Evolutionary conservation across 306 rosid genomes (phyloP).

Genomic region (Argentina anserina): DNA sequence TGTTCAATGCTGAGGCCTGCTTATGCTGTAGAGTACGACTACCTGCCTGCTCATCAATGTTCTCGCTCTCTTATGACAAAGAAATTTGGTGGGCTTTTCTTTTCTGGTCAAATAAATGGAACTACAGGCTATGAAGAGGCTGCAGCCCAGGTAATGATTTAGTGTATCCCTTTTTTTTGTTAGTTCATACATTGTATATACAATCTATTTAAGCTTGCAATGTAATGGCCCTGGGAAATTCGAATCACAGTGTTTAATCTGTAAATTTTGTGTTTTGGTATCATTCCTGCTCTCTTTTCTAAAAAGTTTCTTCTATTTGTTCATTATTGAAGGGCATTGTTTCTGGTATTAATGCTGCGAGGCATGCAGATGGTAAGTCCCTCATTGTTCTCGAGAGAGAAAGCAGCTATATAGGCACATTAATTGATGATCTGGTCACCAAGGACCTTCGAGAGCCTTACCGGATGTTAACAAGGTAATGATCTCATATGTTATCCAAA

Average conservation of each 20-base stretch:
- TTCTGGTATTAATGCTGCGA: constrained; percentile 93
- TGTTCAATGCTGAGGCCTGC: constrained; percentile 99
- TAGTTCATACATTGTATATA: constrained; percentile 5
- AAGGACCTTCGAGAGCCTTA: constrained; percentile 68
- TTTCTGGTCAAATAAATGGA: constrained; percentile 98
- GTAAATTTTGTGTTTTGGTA: constrained; percentile 10
- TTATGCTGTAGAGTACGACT: constrained; percentile 96
- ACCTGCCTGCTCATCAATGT: constrained; percentile 92
- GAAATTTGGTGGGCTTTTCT: constrained; percentile 86
- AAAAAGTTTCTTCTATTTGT: constrained; percentile 7
- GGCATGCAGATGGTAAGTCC: constrained; percentile 77
- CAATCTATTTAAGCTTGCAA: not conserved
- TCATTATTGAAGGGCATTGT: constrained; percentile 61
- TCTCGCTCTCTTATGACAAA: constrained; percentile 90
- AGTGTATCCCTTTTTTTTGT: constrained; percentile 11
- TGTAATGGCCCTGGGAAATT: not conserved
- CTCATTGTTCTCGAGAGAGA: constrained; percentile 92
- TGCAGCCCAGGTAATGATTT: constrained; percentile 75
- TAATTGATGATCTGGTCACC: constrained; percentile 71
- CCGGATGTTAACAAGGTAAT: constrained; percentile 59
- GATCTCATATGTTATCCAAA: constrained; percentile 9
- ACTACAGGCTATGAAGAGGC: constrained; percentile 99
- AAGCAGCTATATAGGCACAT: constrained; percentile 85
- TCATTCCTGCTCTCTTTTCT: constrained; percentile 13
- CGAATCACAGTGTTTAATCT: not conserved